A percentile compares a stretch with the other conserved stretches of the same genome.
These are phyloP conservation scores for Diaporthe caulivora DNA, from an alignment of 2,329 filamentous ascomycete species.

Conservation along the genomic window DNA sequence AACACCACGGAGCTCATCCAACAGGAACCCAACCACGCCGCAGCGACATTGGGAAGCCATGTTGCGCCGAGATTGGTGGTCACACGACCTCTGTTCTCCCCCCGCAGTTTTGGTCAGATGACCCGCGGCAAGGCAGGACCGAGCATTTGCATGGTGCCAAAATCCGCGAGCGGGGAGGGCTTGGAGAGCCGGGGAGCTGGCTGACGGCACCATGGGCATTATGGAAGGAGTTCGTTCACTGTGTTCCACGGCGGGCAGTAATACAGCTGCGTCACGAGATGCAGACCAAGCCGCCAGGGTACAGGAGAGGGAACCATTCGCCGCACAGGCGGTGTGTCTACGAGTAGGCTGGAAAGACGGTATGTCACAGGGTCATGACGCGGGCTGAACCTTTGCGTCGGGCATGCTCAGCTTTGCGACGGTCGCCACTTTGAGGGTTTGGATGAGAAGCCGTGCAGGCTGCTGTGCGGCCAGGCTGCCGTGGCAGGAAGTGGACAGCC, in stretches of 20 bases:
- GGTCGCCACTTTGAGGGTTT: constrained; percentile 1
- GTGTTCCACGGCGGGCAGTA: constrained; percentile 17
- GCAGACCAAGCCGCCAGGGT: constrained; percentile 19
- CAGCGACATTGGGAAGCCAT: constrained; percentile 14
- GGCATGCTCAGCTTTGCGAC: neutral
- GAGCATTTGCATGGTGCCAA: neutral
- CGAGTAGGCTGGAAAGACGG: neutral
- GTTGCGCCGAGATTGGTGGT: constrained; percentile 31
- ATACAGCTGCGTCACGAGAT: constrained; percentile 26
- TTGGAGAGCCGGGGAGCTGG: neutral
- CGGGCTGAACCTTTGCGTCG: constrained; percentile 1
- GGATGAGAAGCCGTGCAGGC: neutral
- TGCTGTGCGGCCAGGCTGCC: neutral
- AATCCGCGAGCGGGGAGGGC: constrained; percentile 8
- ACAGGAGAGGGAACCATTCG: constrained; percentile 9
- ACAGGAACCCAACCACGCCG: neutral
- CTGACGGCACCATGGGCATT: neutral
- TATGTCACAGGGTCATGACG: neutral
- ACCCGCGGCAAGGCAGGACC: constrained; percentile 29
- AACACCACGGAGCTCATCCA: constrained; percentile 1
- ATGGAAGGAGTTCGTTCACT: neutral
- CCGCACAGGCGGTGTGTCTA: constrained; percentile 1
- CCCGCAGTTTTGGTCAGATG: constrained; percentile 38
- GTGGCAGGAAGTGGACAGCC: neutral
- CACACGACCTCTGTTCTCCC: constrained; percentile 37